Evolutionary conservation across 495 filamentous ascomycete genomes (phyloP), one percentile per base, ranked within the genome.

Genomic region (Aspergillus baeticus): DNA sequence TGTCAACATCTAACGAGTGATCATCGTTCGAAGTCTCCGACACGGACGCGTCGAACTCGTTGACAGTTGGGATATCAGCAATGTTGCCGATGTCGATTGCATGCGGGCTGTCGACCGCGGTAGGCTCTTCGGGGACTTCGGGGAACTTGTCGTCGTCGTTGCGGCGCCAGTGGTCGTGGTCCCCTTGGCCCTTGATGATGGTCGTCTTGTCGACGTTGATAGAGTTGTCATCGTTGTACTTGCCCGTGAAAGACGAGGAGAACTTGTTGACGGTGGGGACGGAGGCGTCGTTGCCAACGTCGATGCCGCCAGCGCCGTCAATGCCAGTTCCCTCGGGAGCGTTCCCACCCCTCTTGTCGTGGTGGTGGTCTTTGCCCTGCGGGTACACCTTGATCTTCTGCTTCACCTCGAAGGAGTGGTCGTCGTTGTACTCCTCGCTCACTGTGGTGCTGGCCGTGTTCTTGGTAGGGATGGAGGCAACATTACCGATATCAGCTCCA

Each of bases 381-480:
- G 38, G 35, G 5, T 41, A 29, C n/a, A 57, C 29, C 1, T 51
- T 17, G n/a, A 31, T n/a, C 20, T 33, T 37, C n/a, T 54, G 22
- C 20, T 34, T 33, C 7, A 44, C 2, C 17, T 44, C 41, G 5
- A 21, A 44, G 6, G 41, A 44, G 64, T 72, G 70, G 55, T 69
- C 63, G 34, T 73, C 71, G 48, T 66, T 57, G 57, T 43, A 63
- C 22, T 50, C 62, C 58, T 66, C 64, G 23, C 63, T 56, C 8
- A 72, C 62, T 18, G 60, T 42, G 35, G 53, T 46, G n/a, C 7
- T 33, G 23, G 35, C 37, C 8, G 31, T 61, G 50, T 69, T 58
- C 7, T 48, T 58, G 21, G 43, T 15, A 0, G 65, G 52, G 26
- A 71, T 31, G 1, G 45, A 52, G 10, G 60, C 58, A 5, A 36